Evolutionary conservation across 441 rosid species (phyloP).

Genomic region (Corymbia calophylla): DNA sequence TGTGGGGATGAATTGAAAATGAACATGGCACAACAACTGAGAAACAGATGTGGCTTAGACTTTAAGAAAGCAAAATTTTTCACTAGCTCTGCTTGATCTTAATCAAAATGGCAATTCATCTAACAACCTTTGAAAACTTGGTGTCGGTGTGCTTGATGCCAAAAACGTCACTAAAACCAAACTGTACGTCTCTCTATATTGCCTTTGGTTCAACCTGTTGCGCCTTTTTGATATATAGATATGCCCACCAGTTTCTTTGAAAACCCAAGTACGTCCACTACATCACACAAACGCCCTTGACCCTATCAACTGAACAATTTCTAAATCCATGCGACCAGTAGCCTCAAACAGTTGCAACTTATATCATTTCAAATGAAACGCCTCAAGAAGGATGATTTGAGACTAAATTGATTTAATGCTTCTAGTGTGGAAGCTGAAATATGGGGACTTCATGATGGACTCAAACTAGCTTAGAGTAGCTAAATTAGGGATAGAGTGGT

Average conservation of each 20-base stretch:
- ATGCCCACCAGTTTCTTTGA: background rate
- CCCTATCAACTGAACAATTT: background rate
- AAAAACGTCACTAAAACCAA: background rate
- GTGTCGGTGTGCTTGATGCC: background rate
- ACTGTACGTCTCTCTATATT: background rate
- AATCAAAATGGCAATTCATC: background rate
- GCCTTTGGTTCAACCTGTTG: accelerated
- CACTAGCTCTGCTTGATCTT: background rate
- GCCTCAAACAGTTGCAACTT: background rate
- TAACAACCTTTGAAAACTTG: background rate
- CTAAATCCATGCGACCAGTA: background rate
- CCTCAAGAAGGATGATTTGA: background rate
- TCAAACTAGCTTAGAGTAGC: background rate
- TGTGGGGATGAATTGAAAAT: background rate
- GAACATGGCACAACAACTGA: background rate
- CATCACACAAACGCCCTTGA: background rate
- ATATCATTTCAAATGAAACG: background rate
- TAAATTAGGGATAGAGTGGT: background rate
- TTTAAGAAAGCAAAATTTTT: background rate
- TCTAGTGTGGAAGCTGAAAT: background rate
- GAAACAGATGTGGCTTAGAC: background rate
- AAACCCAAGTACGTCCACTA: background rate
- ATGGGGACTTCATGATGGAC: background rate
- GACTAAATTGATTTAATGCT: background rate
- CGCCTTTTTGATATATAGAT: background rate